phyloP scores from a whole-genome alignment of 2,329 filamentous ascomycete genomes.

The Colletotrichum higginsianum region DNA sequence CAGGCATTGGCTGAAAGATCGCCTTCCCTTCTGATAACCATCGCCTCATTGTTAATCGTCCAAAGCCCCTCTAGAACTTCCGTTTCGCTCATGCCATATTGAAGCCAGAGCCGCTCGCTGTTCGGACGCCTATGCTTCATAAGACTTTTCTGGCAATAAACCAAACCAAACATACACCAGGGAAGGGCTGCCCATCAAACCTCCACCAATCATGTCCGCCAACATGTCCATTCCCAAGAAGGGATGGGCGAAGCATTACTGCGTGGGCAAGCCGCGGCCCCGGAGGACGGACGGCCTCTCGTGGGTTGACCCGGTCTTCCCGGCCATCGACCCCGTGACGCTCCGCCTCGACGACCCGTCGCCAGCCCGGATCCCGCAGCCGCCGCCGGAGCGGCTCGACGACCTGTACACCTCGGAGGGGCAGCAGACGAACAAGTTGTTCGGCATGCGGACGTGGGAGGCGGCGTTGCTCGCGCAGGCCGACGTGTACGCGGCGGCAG shows the following conservation, averaged over 20 bases:
- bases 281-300: slow-evolving; percentile 10
- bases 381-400: slow-evolving; percentile 27
- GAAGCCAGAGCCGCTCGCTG: too few species aligned
- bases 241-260: slow-evolving; percentile 13
- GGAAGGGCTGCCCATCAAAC: background rate
- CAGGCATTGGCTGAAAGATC: too few species aligned
- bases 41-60: too few species aligned
- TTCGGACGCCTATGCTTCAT: too few species aligned
- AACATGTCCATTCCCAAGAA: background rate
- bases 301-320: slow-evolving; percentile 31
- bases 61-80: too few species aligned
- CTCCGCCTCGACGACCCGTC: slow-evolving; percentile 1
- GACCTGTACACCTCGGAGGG: slow-evolving; percentile 29
- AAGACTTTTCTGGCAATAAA: too few species aligned
- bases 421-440: slow-evolving; percentile 6
- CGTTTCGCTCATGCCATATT: too few species aligned
- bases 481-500: background rate
- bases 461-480: slow-evolving; percentile 18
- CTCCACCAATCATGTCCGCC: too few species aligned
- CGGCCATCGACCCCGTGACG: slow-evolving; percentile 20
- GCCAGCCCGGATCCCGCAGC: background rate
- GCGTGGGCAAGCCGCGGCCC: slow-evolving; percentile 17
- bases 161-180: too few species aligned
- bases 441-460: slow-evolving; percentile 40
- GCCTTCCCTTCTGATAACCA: too few species aligned